Percentiles rank a stretch among this genome's conserved stretches.
These are phyloP conservation scores for Letharia columbiana DNA, from an alignment of 495 filamentous ascomycete genomes.

Conservation along the genomic window DNA sequence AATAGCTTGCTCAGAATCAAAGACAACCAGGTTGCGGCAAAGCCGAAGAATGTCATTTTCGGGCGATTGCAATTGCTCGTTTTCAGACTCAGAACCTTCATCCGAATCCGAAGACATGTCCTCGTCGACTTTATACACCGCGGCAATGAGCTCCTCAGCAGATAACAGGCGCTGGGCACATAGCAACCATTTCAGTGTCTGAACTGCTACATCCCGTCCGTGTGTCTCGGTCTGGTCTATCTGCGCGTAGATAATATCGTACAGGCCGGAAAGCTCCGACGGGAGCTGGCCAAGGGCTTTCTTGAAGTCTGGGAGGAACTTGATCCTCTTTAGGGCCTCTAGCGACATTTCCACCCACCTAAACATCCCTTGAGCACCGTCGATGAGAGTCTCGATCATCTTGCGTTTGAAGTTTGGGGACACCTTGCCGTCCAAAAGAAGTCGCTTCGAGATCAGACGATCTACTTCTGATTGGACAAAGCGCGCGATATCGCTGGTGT, in stretches of 20 bases:
- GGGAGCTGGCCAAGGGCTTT: conserved; percentile 1
- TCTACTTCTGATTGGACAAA: conserved; percentile 27
- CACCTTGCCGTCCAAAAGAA: conserved; percentile 7
- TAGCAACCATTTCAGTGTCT: conserved; percentile 13
- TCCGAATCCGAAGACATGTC: not conserved
- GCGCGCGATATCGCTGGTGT: conserved; percentile 29
- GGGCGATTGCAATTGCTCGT: not conserved
- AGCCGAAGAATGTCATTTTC: conserved; percentile 6
- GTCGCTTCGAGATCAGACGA: conserved; percentile 21
- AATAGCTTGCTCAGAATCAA: conserved; percentile 19
- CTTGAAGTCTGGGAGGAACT: not conserved
- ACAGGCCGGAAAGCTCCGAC: not conserved
- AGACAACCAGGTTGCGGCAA: conserved; percentile 22
- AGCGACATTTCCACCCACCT: conserved; percentile 5
- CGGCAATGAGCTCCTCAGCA: conserved; percentile 1
- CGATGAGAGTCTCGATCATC: conserved; percentile 10
- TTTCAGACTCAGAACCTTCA: conserved; percentile 16
- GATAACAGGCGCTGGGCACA: conserved; percentile 4
- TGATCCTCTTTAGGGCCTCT: conserved; percentile 4
- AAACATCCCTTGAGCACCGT: conserved; percentile 13
- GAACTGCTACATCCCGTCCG: not conserved
- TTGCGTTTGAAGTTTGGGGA: conserved; percentile 18
- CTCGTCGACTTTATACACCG: not conserved
- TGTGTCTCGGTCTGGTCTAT: not conserved
- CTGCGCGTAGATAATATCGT: conserved; percentile 7